phyloP scores from a whole-genome alignment of 2,329 filamentous ascomycete species.

The Trichoderma atroviride region DNA sequence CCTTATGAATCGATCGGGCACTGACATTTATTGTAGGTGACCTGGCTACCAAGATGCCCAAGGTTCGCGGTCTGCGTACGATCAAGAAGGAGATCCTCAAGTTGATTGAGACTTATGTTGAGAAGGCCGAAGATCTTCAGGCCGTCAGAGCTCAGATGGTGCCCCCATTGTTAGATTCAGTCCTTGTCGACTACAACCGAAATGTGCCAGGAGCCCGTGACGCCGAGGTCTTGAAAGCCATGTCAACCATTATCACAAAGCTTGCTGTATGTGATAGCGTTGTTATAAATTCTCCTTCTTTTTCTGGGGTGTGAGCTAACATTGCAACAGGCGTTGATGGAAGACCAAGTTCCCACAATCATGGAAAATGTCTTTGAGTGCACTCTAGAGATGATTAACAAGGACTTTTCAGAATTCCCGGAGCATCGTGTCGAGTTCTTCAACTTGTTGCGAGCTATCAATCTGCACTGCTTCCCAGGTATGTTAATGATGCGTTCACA shows the following conservation, averaged over 20 bases:
- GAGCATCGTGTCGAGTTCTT: conserved; percentile 99
- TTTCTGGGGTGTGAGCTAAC: conserved; percentile 20
- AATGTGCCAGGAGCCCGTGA: conserved; percentile 96
- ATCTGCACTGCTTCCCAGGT: conserved; percentile 93
- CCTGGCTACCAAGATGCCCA: conserved; percentile 95
- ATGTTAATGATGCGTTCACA: conserved; percentile 31
- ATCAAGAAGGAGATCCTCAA: conserved; percentile 99
- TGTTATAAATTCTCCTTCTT: neutral
- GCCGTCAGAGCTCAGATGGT: conserved; percentile 94
- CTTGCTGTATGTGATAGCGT: conserved; percentile 77
- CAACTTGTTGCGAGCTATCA: conserved; percentile 93
- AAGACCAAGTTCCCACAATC: conserved; percentile 94
- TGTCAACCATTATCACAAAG: conserved; percentile 96
- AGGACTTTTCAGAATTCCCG: conserved; percentile 98
- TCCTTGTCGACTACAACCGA: conserved; percentile 93
- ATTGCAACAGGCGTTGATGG: conserved; percentile 76
- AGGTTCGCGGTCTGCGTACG: conserved; percentile 89
- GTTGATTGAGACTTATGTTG: conserved; percentile 95
- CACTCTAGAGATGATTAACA: conserved; percentile 99
- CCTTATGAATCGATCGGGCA: neutral
- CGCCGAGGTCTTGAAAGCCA: conserved; percentile 94
- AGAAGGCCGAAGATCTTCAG: conserved; percentile 94
- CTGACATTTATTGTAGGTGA: conserved; percentile 58
- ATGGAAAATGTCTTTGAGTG: conserved; percentile 99
- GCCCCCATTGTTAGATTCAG: conserved; percentile 90